A percentile compares a stretch with the other conserved stretches of the same genome.
Conservation (phyloP, 2,329 filamentous ascomycete species). For the Monilinia fructigena region DNA sequence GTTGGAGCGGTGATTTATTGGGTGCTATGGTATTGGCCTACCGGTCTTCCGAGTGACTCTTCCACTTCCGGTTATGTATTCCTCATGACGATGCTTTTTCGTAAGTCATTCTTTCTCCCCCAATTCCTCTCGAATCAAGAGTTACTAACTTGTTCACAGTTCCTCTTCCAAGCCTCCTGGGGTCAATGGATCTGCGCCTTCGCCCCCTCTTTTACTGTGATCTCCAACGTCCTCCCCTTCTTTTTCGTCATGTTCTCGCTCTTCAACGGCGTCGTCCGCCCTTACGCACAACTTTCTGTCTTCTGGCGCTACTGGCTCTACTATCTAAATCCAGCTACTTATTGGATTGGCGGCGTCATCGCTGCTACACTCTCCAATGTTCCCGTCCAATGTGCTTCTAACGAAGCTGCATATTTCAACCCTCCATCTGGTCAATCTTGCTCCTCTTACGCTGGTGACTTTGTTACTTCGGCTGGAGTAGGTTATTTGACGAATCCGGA, state of each 20-base stretch:
- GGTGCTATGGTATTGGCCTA: conserved; percentile 73
- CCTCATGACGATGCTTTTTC: conserved; percentile 73
- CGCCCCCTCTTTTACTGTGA: conserved; percentile 74
- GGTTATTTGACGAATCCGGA: conserved; percentile 65
- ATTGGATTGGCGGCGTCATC: conserved; percentile 68
- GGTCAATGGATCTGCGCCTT: conserved; percentile 78
- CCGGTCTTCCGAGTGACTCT: conserved; percentile 65
- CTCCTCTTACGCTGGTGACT: conserved; percentile 59
- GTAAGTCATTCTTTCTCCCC: conserved; percentile 23
- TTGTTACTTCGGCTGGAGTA: conserved; percentile 47
- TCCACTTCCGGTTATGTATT: conserved; percentile 71
- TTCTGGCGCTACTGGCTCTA: conserved; percentile 49
- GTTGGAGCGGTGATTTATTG: conserved; percentile 66
- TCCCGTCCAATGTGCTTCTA: conserved; percentile 48
- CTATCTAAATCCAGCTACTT: conserved; percentile 65
- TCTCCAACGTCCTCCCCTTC: conserved; percentile 56
- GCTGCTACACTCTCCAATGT: conserved; percentile 58
- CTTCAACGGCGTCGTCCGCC: conserved; percentile 72
- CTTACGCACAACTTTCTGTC: conserved; percentile 53
- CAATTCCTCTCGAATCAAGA: neutral
- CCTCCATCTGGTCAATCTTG: conserved; percentile 65
- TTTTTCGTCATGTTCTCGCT: conserved; percentile 62
- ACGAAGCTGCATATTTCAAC: conserved; percentile 62
- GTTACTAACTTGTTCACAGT: neutral
- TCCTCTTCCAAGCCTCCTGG: conserved; percentile 54